phyloP scores from a whole-genome alignment of 805 yeast species.

The Danielozyma ontarioensis region DNA sequence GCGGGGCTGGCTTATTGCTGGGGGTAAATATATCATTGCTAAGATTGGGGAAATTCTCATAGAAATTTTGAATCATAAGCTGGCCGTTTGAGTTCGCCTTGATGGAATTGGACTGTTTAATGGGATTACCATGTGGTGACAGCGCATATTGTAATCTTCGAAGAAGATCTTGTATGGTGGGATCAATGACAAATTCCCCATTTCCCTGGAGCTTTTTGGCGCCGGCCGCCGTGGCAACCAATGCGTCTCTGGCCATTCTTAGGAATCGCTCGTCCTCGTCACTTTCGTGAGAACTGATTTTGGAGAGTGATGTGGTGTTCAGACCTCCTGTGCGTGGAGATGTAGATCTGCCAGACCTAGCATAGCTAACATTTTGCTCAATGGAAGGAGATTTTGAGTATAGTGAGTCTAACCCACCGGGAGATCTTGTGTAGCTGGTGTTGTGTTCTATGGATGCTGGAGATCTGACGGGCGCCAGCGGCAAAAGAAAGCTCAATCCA shows the following conservation, averaged over 20 bases:
- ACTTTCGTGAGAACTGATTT: slow-evolving; percentile 1
- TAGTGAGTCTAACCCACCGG: too few relatives aligned
- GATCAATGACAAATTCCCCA: slow-evolving; percentile 42
- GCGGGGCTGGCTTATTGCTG: slow-evolving; percentile 6
- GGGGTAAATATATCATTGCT: slow-evolving; percentile 34
- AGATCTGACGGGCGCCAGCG: slow-evolving; percentile 13
- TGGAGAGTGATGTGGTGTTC: too few relatives aligned
- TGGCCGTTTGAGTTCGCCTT: slow-evolving; percentile 36
- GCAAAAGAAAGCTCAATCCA: slow-evolving; percentile 8
- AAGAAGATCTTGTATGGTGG: slow-evolving; percentile 56
- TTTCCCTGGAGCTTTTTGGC: slow-evolving; percentile 18
- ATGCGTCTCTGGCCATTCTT: slow-evolving; percentile 57
- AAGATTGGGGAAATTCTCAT: slow-evolving; percentile 38
- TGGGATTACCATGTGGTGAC: slow-evolving; percentile 37
- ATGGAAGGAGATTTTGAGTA: too few relatives aligned
- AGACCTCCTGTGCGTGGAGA: too few relatives aligned
- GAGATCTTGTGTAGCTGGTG: slow-evolving; percentile 11
- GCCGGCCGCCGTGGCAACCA: slow-evolving; percentile 45
- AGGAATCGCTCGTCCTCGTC: slow-evolving; percentile 53
- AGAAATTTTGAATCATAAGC: slow-evolving; percentile 37
- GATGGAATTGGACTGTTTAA: slow-evolving; percentile 26
- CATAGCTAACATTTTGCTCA: too few relatives aligned
- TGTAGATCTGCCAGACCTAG: too few relatives aligned
- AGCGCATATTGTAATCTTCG: slow-evolving; percentile 54
- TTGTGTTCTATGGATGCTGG: slow-evolving; percentile 17